Evolutionary conservation across 495 filamentous ascomycete genomes (phyloP).

Genomic region (Hypomontagnella submonticulosa): DNA sequence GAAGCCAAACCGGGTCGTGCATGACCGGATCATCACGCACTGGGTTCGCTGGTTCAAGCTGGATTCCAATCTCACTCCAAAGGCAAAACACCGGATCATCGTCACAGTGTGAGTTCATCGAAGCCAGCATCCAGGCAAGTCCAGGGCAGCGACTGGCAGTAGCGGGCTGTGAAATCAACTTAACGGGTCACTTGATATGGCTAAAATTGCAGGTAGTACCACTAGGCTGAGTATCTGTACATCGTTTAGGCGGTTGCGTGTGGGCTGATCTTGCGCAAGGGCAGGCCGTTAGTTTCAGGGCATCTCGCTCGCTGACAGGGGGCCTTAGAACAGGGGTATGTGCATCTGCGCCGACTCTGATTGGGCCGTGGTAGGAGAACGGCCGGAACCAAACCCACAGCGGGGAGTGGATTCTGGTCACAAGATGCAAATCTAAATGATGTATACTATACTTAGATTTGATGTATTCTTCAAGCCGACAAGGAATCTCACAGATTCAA

Average conservation of each 20-base stretch:
- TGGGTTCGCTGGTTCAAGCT: slow-evolving; percentile 12
- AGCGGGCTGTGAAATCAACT: slow-evolving; percentile 29
- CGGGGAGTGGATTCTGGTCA: slow-evolving; percentile 40
- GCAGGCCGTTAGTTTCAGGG: slow-evolving; percentile 41
- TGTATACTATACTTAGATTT: slow-evolving; percentile 31
- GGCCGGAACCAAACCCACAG: slow-evolving; percentile 42
- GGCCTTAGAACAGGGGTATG: slow-evolving; percentile 24
- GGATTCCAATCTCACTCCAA: slow-evolving; percentile 10
- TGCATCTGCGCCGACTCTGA: slow-evolving; percentile 1
- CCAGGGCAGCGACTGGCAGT: slow-evolving; percentile 13
- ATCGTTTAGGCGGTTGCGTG: slow-evolving; percentile 22
- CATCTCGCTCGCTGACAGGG: slow-evolving; percentile 35
- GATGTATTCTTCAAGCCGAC: slow-evolving; percentile 23
- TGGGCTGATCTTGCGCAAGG: slow-evolving; percentile 44
- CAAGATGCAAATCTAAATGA: slow-evolving; percentile 42
- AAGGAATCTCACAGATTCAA: neutral
- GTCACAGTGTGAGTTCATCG: slow-evolving; percentile 44
- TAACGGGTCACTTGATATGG: slow-evolving; percentile 43
- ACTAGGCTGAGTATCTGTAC: slow-evolving; percentile 31
- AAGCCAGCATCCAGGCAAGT: neutral
- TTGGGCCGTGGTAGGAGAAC: slow-evolving; percentile 31
- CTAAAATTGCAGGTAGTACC: slow-evolving; percentile 36
- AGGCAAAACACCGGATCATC: slow-evolving; percentile 38
- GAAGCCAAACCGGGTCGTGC: slow-evolving; percentile 24
- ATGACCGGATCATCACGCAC: slow-evolving; percentile 4